Conservation (phyloP, 495 filamentous ascomycete genomes). For the Xylaria telfairii region DNA sequence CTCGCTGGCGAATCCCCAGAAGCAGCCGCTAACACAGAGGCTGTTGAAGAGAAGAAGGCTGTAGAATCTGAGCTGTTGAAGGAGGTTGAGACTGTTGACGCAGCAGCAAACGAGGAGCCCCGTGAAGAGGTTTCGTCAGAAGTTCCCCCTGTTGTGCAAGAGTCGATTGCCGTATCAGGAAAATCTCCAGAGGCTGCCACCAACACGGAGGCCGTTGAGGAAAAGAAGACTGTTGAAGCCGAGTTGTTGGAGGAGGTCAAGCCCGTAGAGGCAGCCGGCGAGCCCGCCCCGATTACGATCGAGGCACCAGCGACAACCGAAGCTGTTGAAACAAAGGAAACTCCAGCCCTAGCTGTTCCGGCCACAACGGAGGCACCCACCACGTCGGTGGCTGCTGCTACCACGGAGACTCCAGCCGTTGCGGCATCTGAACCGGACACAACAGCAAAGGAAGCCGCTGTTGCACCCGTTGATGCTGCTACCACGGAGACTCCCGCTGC, state of each 20-base stretch:
- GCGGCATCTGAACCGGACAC: slow-evolving; percentile 15
- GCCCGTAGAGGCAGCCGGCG: slow-evolving; percentile 30
- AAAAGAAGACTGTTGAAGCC: slow-evolving; percentile 78
- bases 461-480: slow-evolving; percentile 10
- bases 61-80: slow-evolving; percentile 72
- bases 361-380: slow-evolving; percentile 25
- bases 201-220: slow-evolving; percentile 68
- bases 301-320: slow-evolving; percentile 33
- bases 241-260: slow-evolving; percentile 63
- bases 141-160: slow-evolving; percentile 75
- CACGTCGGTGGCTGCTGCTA: slow-evolving; percentile 27
- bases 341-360: slow-evolving; percentile 20
- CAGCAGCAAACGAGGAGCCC: slow-evolving; percentile 34
- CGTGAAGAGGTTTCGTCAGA: slow-evolving; percentile 52
- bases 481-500: slow-evolving; percentile 16
- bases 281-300: slow-evolving; percentile 26
- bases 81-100: slow-evolving; percentile 44
- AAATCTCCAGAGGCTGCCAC: slow-evolving; percentile 73
- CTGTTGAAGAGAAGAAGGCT: slow-evolving; percentile 78
- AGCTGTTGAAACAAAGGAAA: slow-evolving; percentile 29
- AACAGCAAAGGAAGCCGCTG: slow-evolving; percentile 17
- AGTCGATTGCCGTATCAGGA: slow-evolving; percentile 70
- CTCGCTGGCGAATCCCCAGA: slow-evolving; percentile 70
- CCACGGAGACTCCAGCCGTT: slow-evolving; percentile 21
- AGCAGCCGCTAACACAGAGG: slow-evolving; percentile 68